Conservation (phyloP, 805 yeast genomes). For the Lipomyces starkeyi region DNA sequence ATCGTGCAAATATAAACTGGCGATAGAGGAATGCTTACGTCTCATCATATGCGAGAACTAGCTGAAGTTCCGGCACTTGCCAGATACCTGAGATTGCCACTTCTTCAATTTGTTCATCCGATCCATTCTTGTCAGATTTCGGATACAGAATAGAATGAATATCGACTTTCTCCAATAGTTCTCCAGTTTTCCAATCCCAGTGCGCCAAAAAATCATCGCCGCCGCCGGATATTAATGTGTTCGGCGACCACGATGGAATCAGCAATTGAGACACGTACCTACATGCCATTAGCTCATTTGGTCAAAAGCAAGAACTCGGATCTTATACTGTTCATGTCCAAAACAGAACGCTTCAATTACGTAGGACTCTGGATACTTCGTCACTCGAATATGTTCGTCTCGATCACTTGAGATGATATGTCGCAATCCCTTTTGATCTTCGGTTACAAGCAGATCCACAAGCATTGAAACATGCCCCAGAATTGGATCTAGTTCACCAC, state of each 20-base stretch:
- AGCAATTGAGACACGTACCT: slow-evolving; percentile 62
- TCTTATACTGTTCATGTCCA: slow-evolving; percentile 76
- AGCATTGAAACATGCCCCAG: slow-evolving; percentile 97
- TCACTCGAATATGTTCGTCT: slow-evolving; percentile 91
- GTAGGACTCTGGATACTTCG: slow-evolving; percentile 77
- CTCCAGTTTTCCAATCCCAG: slow-evolving; percentile 79
- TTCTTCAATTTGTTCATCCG: slow-evolving; percentile 51
- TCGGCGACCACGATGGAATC: slow-evolving; percentile 58
- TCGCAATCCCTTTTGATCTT: slow-evolving; percentile 53
- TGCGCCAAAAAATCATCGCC: slow-evolving; percentile 78
- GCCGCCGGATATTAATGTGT: slow-evolving; percentile 78
- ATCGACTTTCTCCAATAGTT: slow-evolving; percentile 56
- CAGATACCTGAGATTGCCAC: slow-evolving; percentile 45
- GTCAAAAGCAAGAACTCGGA: slow-evolving; percentile 8
- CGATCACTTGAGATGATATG: slow-evolving; percentile 83
- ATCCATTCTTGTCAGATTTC: slow-evolving; percentile 54
- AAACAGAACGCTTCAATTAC: slow-evolving; percentile 82
- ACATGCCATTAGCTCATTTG: background rate
- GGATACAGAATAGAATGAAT: slow-evolving; percentile 46
- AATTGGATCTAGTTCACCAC: slow-evolving; percentile 59
- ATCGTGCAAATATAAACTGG: background rate
- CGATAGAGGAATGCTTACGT: slow-evolving; percentile 45
- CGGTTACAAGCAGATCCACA: slow-evolving; percentile 66
- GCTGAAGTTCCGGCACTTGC: slow-evolving; percentile 40
- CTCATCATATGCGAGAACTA: slow-evolving; percentile 56